Base-by-base conservation (phyloP, 495 filamentous ascomycete species). In the Astrothelium subdiscretum region DNA sequence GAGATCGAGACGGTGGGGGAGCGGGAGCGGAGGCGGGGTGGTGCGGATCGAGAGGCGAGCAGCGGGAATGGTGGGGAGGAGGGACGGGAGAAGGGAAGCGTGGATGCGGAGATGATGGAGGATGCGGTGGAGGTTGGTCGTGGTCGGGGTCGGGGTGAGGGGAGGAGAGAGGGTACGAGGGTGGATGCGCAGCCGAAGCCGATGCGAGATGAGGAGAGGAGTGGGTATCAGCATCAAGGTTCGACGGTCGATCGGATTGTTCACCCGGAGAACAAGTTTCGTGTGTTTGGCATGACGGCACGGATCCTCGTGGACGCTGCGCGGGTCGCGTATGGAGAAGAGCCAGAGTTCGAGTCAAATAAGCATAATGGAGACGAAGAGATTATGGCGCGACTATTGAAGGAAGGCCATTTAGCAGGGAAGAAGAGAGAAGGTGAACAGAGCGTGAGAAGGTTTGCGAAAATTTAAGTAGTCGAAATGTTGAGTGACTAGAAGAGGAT, bases 211-310 rank as follows among this genome's bases (percentile, higher is more conserved):
- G n/a, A 10, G 20, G 43, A 48, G 43, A 15, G 43, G 12, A 48
- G 29, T 5, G 48, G 48, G 8, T 54, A 54, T 2, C 5, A 54
- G 48, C 20, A 54, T 54, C 48, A 54, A 29, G 48, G 48, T 1
- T 27, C 48, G 48, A 27, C 22, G 5, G 48, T 29, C 0, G 4
- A 29, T 8, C 48, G 6, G 48, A 29, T 54, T 54, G 15, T 27
- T 1, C 48, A 54, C 2, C 48, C 48, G 1, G 48, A 54, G 24
- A 26, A 29, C 54, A 77, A 85, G 20, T 92, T 91, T 71, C 82
- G 87, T 24, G 89, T 97, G 6, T 96, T 89, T 78, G 91, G 91
- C 22, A 92, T 96, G 89, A 97, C 92, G 54, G 91, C 89, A 8
- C 77, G 90, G 42, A 92, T 96, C 31, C 67, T 96, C 42, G 87